A percentile compares a stretch with the other conserved stretches of the same genome.
Conservation (phyloP, 2,329 filamentous ascomycete species). For the Eutypella sp. region DNA sequence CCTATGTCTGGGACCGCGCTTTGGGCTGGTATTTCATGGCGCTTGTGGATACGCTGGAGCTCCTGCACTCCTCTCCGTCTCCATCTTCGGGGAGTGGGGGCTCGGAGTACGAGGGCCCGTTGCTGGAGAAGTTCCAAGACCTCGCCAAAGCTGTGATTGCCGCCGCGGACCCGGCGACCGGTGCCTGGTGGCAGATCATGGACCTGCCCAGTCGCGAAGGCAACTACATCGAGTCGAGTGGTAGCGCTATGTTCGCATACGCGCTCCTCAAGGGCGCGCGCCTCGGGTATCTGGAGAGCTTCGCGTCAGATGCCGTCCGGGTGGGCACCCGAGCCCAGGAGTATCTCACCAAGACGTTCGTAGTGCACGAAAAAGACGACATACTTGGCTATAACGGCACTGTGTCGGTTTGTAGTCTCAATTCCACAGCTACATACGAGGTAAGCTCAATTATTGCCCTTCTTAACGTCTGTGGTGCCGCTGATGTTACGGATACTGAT, state of each 20-base stretch:
- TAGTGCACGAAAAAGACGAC: constrained; percentile 20
- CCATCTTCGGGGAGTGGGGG: not conserved
- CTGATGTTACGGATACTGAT: not conserved
- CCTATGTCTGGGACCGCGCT: constrained; percentile 33
- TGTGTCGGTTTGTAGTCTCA: constrained; percentile 35
- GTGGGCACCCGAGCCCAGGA: constrained; percentile 14
- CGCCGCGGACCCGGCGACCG: constrained; percentile 22
- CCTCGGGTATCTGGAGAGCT: constrained; percentile 25
- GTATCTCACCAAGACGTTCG: constrained; percentile 21
- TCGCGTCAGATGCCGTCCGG: constrained; percentile 2
- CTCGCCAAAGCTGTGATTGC: constrained; percentile 19
- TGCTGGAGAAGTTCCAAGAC: constrained; percentile 16
- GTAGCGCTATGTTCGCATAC: constrained; percentile 32
- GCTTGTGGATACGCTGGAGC: constrained; percentile 30
- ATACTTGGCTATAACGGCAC: constrained; percentile 31
- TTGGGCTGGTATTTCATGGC: constrained; percentile 34
- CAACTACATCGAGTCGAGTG: constrained; percentile 34
- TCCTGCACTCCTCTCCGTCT: constrained; percentile 9
- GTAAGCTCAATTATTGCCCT: constrained; percentile 13
- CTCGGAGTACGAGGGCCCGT: not conserved
- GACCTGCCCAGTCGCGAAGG: constrained; percentile 17
- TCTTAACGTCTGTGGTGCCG: not conserved
- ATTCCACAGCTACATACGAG: constrained; percentile 34
- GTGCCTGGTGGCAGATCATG: constrained; percentile 35
- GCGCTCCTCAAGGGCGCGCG: constrained; percentile 31